phyloP scores from a whole-genome alignment of 495 filamentous ascomycete genomes.

The Aspergillus carlsbadensis region DNA sequence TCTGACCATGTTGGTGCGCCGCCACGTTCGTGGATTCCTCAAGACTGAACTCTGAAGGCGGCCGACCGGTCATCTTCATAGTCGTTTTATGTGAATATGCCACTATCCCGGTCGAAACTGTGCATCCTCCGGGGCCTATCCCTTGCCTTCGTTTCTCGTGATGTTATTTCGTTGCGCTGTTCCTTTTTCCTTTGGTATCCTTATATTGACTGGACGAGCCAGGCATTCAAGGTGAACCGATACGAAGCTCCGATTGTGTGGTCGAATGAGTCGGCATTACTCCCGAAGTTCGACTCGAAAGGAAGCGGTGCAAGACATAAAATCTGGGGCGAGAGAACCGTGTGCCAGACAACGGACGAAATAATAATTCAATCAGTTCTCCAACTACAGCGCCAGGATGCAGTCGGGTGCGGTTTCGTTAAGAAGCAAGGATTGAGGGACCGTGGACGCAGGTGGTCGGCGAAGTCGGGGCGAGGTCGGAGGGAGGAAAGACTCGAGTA shows the following conservation, averaged over 20 bases:
- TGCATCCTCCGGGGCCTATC: conserved; percentile 19
- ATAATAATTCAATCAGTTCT: conserved; percentile 20
- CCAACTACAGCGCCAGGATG: conserved; percentile 42
- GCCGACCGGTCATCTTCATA: conserved; percentile 38
- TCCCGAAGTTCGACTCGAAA: conserved; percentile 21
- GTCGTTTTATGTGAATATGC: conserved; percentile 14
- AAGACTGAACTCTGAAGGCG: conserved; percentile 32
- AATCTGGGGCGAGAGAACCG: conserved; percentile 20
- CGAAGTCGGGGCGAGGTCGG: conserved; percentile 13
- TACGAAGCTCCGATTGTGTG: conserved; percentile 27
- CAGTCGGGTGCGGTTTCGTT: conserved; percentile 13
- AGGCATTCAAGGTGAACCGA: conserved; percentile 31
- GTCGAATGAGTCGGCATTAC: conserved; percentile 42
- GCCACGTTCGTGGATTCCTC: conserved; percentile 29
- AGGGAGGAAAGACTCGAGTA: conserved; percentile 8
- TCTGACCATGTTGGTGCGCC: conserved; percentile 28
- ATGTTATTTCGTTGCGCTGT: neutral
- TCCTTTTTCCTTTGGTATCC: conserved; percentile 12
- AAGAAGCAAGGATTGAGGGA: conserved; percentile 4
- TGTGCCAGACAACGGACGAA: conserved; percentile 38
- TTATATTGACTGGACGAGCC: conserved; percentile 19
- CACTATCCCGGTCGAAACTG: conserved; percentile 13
- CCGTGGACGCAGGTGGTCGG: conserved; percentile 4
- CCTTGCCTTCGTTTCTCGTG: neutral
- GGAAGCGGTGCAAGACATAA: conserved; percentile 18